Base-by-base conservation (phyloP, 2,329 filamentous ascomycete species). In the Penicillium brasilianum region DNA sequence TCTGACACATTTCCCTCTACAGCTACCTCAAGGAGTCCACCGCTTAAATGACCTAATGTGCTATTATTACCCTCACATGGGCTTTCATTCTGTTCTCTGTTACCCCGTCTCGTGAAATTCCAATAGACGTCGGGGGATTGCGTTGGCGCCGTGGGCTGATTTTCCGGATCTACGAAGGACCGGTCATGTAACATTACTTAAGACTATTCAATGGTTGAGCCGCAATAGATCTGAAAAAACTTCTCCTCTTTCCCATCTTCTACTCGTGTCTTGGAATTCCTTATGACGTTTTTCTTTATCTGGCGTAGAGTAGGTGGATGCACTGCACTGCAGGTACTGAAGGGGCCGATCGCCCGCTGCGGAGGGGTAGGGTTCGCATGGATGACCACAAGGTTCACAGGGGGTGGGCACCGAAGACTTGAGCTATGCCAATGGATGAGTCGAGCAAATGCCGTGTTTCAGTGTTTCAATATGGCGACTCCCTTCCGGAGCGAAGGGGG, bases 11-110 rank as follows among this genome's bases (percentile, higher is more conserved):
- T 18, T 28, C 6, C 55, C 52, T 55, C 43, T 30, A 70, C 63
- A 77, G 76, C 62, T 77, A 71, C 71, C 75, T 78, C 71, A 76
- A 77, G 73, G 73, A 78, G 57, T 65, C 58, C 62, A 74, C 72
- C 63, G 69, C 69, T 65, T 76, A 77, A 75, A 74, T 57, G 64
- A 69, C 55, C 55, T 64, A 59, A 71, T 61, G 66, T 62, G 57
- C 63, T 66, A 61, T 56, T 52, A 64, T 62, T 59, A 51, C 59
- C 55, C 56, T 43, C 18, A 52, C 56, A 59, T 60, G 60, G 66
- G 64, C 58, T 64, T 59, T 32, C 51, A 58, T 67, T 59, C 61
- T 58, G 49, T 65, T 66, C 57, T 66, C 60, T 59, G 61, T 25
- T 61, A 67, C 63, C 65, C 66, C 57, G 61, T 64, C 64, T 62